phyloP scores from a whole-genome alignment of 2,329 filamentous ascomycete species.

The Periconia digitata region DNA sequence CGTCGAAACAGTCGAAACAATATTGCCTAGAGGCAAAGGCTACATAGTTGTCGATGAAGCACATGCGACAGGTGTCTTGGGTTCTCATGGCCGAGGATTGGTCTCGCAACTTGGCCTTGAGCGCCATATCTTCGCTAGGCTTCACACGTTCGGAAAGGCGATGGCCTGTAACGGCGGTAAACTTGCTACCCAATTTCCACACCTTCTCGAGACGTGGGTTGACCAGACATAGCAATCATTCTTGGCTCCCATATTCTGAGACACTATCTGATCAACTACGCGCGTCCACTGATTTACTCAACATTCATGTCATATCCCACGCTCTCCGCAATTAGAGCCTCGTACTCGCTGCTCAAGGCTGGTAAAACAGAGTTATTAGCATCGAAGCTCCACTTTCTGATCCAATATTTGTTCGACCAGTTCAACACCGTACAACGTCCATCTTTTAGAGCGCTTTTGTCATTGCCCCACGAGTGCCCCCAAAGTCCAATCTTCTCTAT shows the following conservation, averaged over 20 bases:
- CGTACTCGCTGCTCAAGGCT: constrained; percentile 28
- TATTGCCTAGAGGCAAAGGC: constrained; percentile 61
- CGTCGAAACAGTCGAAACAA: constrained; percentile 57
- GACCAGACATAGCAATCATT: constrained; percentile 27
- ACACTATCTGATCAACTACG: constrained; percentile 42
- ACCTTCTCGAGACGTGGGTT: background rate
- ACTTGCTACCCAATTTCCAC: background rate
- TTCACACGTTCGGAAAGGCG: constrained; percentile 70
- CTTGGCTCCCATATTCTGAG: constrained; percentile 33
- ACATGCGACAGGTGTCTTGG: constrained; percentile 65
- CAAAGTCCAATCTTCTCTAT: constrained; percentile 37
- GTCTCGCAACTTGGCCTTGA: constrained; percentile 58
- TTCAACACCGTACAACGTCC: constrained; percentile 15
- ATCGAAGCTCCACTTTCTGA: constrained; percentile 25
- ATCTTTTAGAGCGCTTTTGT: constrained; percentile 14
- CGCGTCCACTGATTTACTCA: constrained; percentile 46
- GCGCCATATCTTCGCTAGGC: constrained; percentile 56
- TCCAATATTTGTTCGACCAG: constrained; percentile 19
- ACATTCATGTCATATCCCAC: constrained; percentile 47
- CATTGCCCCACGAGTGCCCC: constrained; percentile 28
- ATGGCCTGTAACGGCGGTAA: constrained; percentile 69
- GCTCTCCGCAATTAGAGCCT: constrained; percentile 44
- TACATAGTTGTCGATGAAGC: constrained; percentile 70
- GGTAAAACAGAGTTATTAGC: constrained; percentile 25
- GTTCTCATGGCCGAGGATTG: constrained; percentile 58